Evolutionary conservation across 2,329 filamentous ascomycete species (phyloP).

Genomic region (Neoscytalidium dimidiatum): DNA sequence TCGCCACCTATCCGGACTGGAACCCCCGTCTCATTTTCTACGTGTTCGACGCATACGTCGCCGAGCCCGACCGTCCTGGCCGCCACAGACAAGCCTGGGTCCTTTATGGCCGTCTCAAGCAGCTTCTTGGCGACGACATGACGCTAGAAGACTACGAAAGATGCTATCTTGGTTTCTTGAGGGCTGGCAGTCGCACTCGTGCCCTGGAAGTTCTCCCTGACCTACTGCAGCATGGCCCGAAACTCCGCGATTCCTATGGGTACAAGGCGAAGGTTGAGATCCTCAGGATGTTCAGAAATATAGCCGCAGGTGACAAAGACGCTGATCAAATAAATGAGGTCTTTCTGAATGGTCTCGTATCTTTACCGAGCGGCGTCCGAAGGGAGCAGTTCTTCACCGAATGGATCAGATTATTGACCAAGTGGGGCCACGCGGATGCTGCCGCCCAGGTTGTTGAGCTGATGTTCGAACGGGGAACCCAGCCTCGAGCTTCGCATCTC

Average conservation of each 20-base stretch:
- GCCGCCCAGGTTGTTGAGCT: conserved; percentile 72
- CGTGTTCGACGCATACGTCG: conserved; percentile 69
- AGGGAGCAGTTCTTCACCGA: conserved; percentile 78
- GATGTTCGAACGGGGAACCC: conserved; percentile 70
- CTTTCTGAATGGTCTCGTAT: conserved; percentile 51
- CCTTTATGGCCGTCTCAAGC: conserved; percentile 65
- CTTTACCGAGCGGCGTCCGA: conserved; percentile 61
- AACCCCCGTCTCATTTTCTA: conserved; percentile 63
- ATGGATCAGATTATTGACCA: conserved; percentile 84
- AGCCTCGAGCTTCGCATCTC: conserved; percentile 71
- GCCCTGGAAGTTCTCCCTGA: conserved; percentile 80
- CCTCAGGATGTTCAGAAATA: conserved; percentile 17
- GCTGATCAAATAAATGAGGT: conserved; percentile 49
- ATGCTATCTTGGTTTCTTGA: conserved; percentile 70
- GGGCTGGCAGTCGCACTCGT: conserved; percentile 63
- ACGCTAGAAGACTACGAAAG: conserved; percentile 75
- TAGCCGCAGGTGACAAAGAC: conserved; percentile 3
- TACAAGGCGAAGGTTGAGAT: neutral
- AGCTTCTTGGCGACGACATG: conserved; percentile 61
- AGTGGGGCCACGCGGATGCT: conserved; percentile 60
- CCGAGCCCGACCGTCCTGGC: conserved; percentile 40
- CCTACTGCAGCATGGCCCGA: conserved; percentile 56
- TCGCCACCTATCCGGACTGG: conserved; percentile 47
- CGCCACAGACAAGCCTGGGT: conserved; percentile 62
- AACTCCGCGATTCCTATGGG: neutral